phyloP scores from a whole-genome alignment of 179 eudicot species.

The Spergularia azorica region DNA sequence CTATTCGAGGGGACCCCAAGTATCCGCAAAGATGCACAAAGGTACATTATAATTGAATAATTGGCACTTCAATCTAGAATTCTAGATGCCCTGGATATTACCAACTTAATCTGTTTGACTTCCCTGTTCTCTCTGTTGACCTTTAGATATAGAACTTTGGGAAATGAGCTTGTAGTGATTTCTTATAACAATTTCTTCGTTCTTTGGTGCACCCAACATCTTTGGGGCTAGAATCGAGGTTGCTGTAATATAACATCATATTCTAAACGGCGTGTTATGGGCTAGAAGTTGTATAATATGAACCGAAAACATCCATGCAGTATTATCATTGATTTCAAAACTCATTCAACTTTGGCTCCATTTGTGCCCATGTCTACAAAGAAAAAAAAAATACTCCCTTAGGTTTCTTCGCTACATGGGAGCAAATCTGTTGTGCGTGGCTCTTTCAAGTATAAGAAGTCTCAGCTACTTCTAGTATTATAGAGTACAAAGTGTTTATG shows the following conservation, averaged over 20 bases:
- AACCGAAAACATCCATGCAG: background rate
- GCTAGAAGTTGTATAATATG: background rate
- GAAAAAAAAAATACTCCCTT: background rate
- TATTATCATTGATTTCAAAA: background rate
- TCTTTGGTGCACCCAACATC: too few species aligned
- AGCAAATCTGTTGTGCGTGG: too few species aligned
- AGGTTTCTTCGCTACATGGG: background rate
- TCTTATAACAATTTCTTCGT: too few species aligned
- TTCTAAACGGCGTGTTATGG: background rate
- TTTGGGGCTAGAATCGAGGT: too few species aligned
- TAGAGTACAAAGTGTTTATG: background rate
- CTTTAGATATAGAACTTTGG: too few species aligned
- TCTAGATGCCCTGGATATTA: background rate
- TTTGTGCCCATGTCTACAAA: background rate
- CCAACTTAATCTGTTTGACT: too few species aligned
- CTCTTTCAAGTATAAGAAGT: background rate
- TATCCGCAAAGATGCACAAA: constrained; percentile 91
- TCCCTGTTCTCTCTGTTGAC: too few species aligned
- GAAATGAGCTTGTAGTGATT: too few species aligned
- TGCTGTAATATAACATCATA: too few species aligned
- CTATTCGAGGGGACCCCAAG: constrained; percentile 96
- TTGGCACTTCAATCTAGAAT: background rate
- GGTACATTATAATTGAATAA: constrained; percentile 32
- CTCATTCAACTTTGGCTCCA: background rate
- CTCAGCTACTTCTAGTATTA: background rate